A percentile compares a stretch with the other conserved stretches of the same genome.
These are phyloP conservation scores for Takashimella koratensis DNA, from an alignment of 1,284 basidiomycete genomes.

Conservation along the genomic window DNA sequence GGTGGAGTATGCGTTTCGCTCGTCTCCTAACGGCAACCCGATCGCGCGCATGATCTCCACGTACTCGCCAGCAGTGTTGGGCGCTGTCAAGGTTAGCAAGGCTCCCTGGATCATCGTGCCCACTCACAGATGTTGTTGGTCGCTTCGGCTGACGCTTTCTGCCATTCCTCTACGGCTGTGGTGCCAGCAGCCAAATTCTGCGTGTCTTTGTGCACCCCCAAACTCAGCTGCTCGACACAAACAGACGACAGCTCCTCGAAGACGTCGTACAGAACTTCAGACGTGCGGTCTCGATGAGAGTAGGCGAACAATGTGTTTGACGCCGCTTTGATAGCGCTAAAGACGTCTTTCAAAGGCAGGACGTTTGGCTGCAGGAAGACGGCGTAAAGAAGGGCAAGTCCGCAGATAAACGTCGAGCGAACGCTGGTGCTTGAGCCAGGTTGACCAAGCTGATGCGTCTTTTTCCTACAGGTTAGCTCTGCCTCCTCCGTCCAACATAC, in stretches of 20 bases:
- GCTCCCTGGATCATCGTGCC: too few relatives aligned
- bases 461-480: slow-evolving; percentile 11
- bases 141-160: slow-evolving; percentile 15
- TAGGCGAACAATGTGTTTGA: slow-evolving; percentile 24
- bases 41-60: slow-evolving; percentile 12
- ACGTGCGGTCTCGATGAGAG: slow-evolving; percentile 10
- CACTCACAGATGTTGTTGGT: slow-evolving; percentile 14
- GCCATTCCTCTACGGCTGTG: slow-evolving; percentile 9
- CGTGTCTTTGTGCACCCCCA: background rate
- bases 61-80: slow-evolving; percentile 14
- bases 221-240: slow-evolving; percentile 20
- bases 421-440: slow-evolving; percentile 16
- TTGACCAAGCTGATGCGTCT: slow-evolving; percentile 15
- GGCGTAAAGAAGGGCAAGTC: slow-evolving; percentile 19
- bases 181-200: background rate
- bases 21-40: slow-evolving; percentile 8
- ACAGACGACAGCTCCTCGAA: slow-evolving; percentile 21
- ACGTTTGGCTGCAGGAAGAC: slow-evolving; percentile 16
- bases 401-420: slow-evolving; percentile 24
- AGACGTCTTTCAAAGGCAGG: slow-evolving; percentile 16
- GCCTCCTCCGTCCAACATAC: slow-evolving; percentile 9
- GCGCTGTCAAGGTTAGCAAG: slow-evolving; percentile 5
- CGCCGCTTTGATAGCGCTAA: slow-evolving; percentile 20
- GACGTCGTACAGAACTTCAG: slow-evolving; percentile 16
- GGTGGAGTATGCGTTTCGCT: background rate